A percentile compares a stretch with the other conserved stretches of the same genome.
These are phyloP conservation scores for Boletus huronensis DNA, from an alignment of 768 basidiomycete genomes.

Conservation along the genomic window DNA sequence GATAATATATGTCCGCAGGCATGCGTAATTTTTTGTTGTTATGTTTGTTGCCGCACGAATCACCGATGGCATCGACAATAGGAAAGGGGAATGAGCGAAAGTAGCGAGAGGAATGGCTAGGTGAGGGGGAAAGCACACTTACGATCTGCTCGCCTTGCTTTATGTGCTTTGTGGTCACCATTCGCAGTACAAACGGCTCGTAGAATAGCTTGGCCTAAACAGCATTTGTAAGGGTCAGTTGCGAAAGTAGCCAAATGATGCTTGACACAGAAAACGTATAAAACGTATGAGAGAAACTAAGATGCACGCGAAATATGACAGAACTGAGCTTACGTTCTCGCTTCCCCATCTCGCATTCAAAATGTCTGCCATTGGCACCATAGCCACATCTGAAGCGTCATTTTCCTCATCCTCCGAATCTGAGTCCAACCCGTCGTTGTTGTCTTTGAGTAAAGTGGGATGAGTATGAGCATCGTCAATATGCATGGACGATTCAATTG, in stretches of 20 bases:
- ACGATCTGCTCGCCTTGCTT: slow-evolving; percentile 85
- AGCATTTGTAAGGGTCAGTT: background rate
- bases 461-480: slow-evolving; percentile 22
- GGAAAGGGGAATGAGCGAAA: background rate
- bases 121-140: slow-evolving; percentile 25
- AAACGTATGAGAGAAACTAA: background rate
- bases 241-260: background rate
- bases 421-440: slow-evolving; percentile 35
- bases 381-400: slow-evolving; percentile 65
- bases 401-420: slow-evolving; percentile 46
- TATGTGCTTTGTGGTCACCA: slow-evolving; percentile 78
- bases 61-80: background rate
- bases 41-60: background rate
- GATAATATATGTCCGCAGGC: background rate
- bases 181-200: slow-evolving; percentile 65
- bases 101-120: background rate
- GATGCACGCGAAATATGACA: background rate
- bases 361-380: slow-evolving; percentile 97
- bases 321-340: slow-evolving; percentile 65
- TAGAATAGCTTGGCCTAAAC: slow-evolving; percentile 80
- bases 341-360: slow-evolving; percentile 84
- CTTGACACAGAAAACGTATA: too few relatives aligned
- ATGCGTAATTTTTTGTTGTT: background rate
- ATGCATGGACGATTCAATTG: slow-evolving; percentile 29
- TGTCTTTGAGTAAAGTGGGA: slow-evolving; percentile 1